Evolutionary conservation across 1,284 basidiomycete species (phyloP).

Genomic region (Xerocomus amazonicus): DNA sequence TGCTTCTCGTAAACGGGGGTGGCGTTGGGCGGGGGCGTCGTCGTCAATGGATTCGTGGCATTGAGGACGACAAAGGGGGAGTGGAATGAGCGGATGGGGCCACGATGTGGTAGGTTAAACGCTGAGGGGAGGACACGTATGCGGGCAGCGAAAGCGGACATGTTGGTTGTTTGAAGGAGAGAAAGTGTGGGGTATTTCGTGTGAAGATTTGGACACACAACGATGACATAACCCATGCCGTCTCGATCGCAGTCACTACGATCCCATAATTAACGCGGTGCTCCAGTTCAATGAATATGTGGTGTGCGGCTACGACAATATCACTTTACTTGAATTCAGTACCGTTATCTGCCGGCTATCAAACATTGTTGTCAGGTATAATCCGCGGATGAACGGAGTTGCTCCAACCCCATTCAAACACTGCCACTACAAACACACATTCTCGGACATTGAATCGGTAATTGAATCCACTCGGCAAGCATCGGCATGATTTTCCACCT

Average conservation of each 20-base stretch:
- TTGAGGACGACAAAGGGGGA: conserved; percentile 55
- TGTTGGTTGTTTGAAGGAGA: conserved; percentile 13
- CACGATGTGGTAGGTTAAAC: not conserved
- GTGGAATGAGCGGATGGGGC: conserved; percentile 46
- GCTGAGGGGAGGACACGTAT: conserved; percentile 6
- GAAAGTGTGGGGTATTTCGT: conserved; percentile 19
- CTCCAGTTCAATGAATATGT: no score
- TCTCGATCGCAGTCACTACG: conserved; percentile 1
- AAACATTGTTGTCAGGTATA: not conserved
- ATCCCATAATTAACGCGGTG: not conserved
- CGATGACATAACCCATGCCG: conserved; percentile 24
- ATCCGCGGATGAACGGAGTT: conserved; percentile 20
- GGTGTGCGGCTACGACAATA: not conserved
- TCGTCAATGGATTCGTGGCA: conserved; percentile 34
- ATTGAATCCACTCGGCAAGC: not conserved
- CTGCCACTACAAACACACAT: not conserved
- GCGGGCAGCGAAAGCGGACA: conserved; percentile 11
- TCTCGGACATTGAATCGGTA: conserved; percentile 2
- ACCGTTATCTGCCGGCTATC: not conserved
- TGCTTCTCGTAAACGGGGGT: conserved; percentile 53
- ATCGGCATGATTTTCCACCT: not conserved
- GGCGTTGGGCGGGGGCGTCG: conserved; percentile 22
- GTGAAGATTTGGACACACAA: conserved; percentile 23
- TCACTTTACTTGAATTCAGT: not conserved
- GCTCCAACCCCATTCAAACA: not conserved